Conservation (phyloP, 2,329 filamentous ascomycete species). For the Dryadomyces quercus-mongolicae region DNA sequence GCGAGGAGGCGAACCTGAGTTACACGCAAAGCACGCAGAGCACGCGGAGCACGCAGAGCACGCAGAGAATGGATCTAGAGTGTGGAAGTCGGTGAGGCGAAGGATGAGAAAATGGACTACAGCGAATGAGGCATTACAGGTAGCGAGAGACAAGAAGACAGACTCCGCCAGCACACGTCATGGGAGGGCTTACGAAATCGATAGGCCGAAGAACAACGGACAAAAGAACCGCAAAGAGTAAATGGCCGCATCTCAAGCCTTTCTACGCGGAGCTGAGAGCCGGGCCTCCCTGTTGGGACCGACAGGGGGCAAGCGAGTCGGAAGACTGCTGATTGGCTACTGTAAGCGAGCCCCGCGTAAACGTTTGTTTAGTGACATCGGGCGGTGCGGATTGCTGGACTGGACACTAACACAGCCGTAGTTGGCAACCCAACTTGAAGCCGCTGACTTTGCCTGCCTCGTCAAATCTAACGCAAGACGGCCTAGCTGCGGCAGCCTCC, state of each 20-base stretch:
- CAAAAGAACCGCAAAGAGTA: not conserved
- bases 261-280: not conserved
- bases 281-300: not conserved
- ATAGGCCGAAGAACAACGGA: not conserved
- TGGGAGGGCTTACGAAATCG: not conserved
- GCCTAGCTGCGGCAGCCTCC: constrained; percentile 17
- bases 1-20: not conserved
- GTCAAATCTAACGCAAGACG: constrained; percentile 27
- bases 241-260: no score
- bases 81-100: not conserved
- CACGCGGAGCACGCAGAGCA: no score
- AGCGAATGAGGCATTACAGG: not conserved
- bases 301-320: constrained; percentile 19
- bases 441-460: constrained; percentile 12
- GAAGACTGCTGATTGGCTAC: constrained; percentile 21
- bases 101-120: not conserved
- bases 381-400: not conserved
- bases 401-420: not conserved
- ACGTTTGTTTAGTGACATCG: not conserved
- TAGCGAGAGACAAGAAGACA: not conserved
- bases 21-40: not conserved
- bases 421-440: not conserved
- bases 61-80: not conserved
- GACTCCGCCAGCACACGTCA: not conserved
- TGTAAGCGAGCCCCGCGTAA: constrained; percentile 18